Base-by-base conservation (phyloP, 805 yeast species). In the Myxozyma kluyveri region DNA sequence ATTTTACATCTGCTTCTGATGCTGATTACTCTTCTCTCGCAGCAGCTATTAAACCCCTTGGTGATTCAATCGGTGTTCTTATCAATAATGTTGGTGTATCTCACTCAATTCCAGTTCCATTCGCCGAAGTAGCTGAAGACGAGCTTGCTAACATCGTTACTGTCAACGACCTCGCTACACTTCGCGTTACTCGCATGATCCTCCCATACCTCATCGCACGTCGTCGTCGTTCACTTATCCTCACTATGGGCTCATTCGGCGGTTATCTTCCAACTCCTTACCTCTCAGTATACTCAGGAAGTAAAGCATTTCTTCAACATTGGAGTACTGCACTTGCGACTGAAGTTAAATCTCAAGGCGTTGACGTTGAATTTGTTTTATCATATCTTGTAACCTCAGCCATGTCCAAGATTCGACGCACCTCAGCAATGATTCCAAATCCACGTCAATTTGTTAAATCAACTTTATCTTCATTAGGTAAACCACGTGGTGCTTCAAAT, bases 161-260 rank as follows among this genome's bases (percentile, higher is more conserved):
- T 48, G 81, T 93, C 65, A 93, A 93, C 75, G 86, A 84, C 71
- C 74, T 81, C 31, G 90, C 89, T 35, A 89, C 98, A 23, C 77
- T 93, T 61, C 80, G 82, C 59, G 80, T 90, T 60, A 90, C 99
- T 17, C 86, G 86, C 67, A 69, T 80, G n/a, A 79, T 89, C 26
- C 75, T 83, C 3, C 96, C 96, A 42, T 65, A 72, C n/a, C 82
- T 93, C 62, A 68, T 75, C 33, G 71, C 74, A 14, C 78, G 86
- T 38, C 72, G 74, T 52, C 54, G 45, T 33, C 54, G 45, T 33
- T 51, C 51, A 3, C 77, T 93, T 63, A 80, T 93, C 54, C 75
- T 93, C 62, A 89, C 93, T 27, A 88, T 93, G 96, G 97, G 98
- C 41, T 91, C 98, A 3, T 91, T 93, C 66, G 96, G 96, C 48